These are phyloP conservation scores for Ettlia oleoabundans DNA, from an alignment of 139 green algal species.

Conservation along the genomic window DNA sequence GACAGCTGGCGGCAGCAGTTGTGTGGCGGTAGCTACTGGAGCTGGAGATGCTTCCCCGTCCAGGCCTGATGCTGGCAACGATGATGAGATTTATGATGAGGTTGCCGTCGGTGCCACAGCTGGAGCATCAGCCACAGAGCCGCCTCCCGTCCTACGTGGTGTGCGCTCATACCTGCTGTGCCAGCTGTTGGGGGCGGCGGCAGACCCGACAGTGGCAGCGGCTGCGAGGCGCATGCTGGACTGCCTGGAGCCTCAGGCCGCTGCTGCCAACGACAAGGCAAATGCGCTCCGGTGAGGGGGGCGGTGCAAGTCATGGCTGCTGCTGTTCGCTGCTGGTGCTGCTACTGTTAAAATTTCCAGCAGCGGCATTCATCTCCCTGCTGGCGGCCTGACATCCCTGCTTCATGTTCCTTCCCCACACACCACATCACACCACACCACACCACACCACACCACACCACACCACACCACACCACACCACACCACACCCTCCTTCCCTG, in stretches of 20 bases:
- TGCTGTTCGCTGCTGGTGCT: background rate
- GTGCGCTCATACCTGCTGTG: constrained; percentile 55
- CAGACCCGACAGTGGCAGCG: constrained; percentile 34
- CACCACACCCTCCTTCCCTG: too few relatives aligned
- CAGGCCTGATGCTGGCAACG: background rate
- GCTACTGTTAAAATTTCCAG: too few relatives aligned
- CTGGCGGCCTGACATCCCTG: too few relatives aligned
- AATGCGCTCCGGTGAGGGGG: background rate
- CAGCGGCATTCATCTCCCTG: too few relatives aligned
- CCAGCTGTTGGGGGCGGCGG: constrained; percentile 48
- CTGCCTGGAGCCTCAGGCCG: constrained; percentile 55
- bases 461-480: too few relatives aligned
- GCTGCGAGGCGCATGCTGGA: constrained; percentile 49
- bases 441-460: too few relatives aligned
- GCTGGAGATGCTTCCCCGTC: too few relatives aligned
- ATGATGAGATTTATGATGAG: background rate
- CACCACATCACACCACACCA: too few relatives aligned
- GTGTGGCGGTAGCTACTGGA: too few relatives aligned
- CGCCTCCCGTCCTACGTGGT: background rate
- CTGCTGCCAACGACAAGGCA: constrained; percentile 49
- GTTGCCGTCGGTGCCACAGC: background rate
- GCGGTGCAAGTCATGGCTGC: background rate
- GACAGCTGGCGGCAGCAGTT: background rate
- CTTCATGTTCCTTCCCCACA: too few relatives aligned
- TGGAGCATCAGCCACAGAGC: background rate